Evolutionary conservation across 2,329 filamentous ascomycete species (phyloP).

Genomic region (Hypoxylon rubiginosum): DNA sequence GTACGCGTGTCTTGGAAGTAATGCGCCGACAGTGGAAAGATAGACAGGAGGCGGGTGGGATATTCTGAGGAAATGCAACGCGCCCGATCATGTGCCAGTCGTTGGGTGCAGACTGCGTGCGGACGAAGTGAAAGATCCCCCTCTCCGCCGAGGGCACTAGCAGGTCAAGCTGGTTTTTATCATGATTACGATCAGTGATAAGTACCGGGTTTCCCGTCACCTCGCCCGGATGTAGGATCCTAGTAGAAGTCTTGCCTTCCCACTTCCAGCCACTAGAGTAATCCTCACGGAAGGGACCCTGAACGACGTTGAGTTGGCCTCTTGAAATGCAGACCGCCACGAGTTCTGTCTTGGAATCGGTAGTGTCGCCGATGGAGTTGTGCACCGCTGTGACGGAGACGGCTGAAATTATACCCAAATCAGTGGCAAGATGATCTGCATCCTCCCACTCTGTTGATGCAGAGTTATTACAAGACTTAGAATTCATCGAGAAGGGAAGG

Average conservation of each 20-base stretch:
- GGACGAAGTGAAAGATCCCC: constrained; percentile 42
- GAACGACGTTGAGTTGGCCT: constrained; percentile 31
- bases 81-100: constrained; percentile 44
- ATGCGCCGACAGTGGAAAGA: constrained; percentile 7
- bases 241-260: constrained; percentile 30
- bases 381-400: constrained; percentile 25
- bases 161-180: constrained; percentile 33
- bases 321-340: constrained; percentile 34
- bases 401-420: constrained; percentile 37
- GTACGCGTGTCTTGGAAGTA: not conserved
- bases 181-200: not conserved
- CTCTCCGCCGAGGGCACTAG: constrained; percentile 41
- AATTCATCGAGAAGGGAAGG: too few relatives aligned
- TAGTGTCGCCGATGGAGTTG: too few relatives aligned
- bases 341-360: constrained; percentile 14
- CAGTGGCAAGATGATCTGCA: constrained; percentile 31
- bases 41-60: constrained; percentile 40
- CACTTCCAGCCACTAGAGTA: constrained; percentile 6
- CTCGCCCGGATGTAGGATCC: constrained; percentile 38
- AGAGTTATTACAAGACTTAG: not conserved
- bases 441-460: constrained; percentile 5
- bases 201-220: constrained; percentile 43
- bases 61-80: constrained; percentile 33
- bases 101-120: constrained; percentile 31
- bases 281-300: constrained; percentile 16